Evolutionary conservation across 2,329 filamentous ascomycete species (phyloP).

Genomic region (Neonectria ditissima): DNA sequence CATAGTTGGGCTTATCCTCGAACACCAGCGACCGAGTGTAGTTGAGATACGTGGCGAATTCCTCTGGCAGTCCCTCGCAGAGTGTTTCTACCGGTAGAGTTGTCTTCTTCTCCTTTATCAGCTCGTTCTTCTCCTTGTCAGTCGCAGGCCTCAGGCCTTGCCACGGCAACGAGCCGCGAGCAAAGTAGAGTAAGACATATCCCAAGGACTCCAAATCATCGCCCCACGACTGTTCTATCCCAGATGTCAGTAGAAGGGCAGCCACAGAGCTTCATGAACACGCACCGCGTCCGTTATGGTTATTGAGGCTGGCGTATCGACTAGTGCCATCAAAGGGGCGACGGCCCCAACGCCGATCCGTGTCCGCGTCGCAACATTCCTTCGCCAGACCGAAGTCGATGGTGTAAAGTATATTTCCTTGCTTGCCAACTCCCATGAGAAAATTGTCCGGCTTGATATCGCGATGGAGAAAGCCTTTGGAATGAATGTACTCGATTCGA

Average conservation of each 20-base stretch:
- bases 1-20: constrained; percentile 82
- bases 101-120: constrained; percentile 37
- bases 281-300: constrained; percentile 34
- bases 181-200: constrained; percentile 82
- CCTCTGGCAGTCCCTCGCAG: constrained; percentile 79
- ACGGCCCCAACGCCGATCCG: background rate
- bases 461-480: constrained; percentile 31
- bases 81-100: constrained; percentile 76
- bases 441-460: constrained; percentile 43
- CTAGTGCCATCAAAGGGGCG: constrained; percentile 27
- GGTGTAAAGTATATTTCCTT: constrained; percentile 33
- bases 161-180: constrained; percentile 79
- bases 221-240: constrained; percentile 74
- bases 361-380: constrained; percentile 20
- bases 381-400: constrained; percentile 38
- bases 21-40: constrained; percentile 80
- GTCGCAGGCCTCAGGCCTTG: constrained; percentile 78
- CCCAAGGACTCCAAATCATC: constrained; percentile 82
- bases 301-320: constrained; percentile 38
- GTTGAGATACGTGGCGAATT: constrained; percentile 81
- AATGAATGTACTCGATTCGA: constrained; percentile 35
- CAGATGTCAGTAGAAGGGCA: constrained; percentile 5
- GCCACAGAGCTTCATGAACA: constrained; percentile 15
- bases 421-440: constrained; percentile 36
- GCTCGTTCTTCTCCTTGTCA: constrained; percentile 73